phyloP scores from a whole-genome alignment of 108 stramenopile species.

The Fistulifera pelliculosa region DNA sequence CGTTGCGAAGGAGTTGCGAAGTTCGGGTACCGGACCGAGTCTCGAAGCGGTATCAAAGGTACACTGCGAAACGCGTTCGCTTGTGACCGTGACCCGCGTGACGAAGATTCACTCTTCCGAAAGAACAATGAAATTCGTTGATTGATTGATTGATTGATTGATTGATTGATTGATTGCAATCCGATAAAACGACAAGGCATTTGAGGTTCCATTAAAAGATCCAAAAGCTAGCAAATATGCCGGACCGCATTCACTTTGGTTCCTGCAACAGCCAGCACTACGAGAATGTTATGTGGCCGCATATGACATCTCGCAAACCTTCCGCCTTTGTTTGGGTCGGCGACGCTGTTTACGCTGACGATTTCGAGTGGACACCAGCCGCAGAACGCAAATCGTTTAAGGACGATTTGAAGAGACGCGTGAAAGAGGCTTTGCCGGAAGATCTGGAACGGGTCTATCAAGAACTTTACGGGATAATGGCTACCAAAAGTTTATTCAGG shows the following conservation, averaged over 20 bases:
- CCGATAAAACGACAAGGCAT: too few species aligned
- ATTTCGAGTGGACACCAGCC: slow-evolving; percentile 9
- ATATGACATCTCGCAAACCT: slow-evolving; percentile 42
- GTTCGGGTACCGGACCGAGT: too few species aligned
- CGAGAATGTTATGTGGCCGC: slow-evolving; percentile 63
- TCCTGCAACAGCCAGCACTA: slow-evolving; percentile 69
- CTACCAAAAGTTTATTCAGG: slow-evolving; percentile 41
- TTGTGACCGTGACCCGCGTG: too few species aligned
- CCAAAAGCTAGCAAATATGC: background rate
- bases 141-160: too few species aligned
- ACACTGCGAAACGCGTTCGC: too few species aligned
- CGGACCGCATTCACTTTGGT: slow-evolving; percentile 32
- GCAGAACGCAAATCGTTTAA: slow-evolving; percentile 26
- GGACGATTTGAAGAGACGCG: background rate
- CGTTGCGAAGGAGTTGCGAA: too few species aligned
- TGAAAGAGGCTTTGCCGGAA: slow-evolving; percentile 28
- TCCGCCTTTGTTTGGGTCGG: slow-evolving; percentile 81
- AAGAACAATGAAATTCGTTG: too few species aligned
- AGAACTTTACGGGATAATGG: slow-evolving; percentile 38
- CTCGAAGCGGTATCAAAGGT: too few species aligned
- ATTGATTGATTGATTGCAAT: too few species aligned
- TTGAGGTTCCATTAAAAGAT: too few species aligned
- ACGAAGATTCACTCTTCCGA: too few species aligned
- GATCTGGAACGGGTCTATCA: slow-evolving; percentile 28
- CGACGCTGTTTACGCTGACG: slow-evolving; percentile 78